Base-by-base conservation (phyloP, 352 stramenopile species). In the Phytophthora pini region DNA sequence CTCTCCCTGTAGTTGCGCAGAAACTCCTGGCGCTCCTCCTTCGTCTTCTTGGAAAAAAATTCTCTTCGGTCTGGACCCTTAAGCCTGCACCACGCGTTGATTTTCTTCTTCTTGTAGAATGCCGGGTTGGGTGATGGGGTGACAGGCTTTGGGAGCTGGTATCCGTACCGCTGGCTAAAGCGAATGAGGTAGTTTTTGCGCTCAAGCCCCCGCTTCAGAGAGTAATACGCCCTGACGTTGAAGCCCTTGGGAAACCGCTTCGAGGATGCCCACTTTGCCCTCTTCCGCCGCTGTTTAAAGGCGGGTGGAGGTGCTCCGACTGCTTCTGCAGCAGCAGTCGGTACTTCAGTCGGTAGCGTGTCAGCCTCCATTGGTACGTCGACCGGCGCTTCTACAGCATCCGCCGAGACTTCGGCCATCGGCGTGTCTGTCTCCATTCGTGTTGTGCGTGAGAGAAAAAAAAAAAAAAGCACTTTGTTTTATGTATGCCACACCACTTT, bases 341-440 rank as follows among this genome's bases (percentile, higher is more conserved):
- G 31, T 36, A 12, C 31, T 36, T 36, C 31, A 36, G 11, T 13
- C 31, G 31, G 31, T 12, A 9, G 31, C 31, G 31, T 9, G 31
- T 36, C 10, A 4, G 31, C 11, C 31, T 36, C 31, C 31, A 36
- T 36, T 36, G 22, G 0, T 20, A 2, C 52, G 34, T 61, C 26
- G 5, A 22, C 13, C 11, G 52, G 8, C 17, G 39, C 9, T 41
- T 36, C 13, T 10, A 11, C 15, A 2, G 51, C 40, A 9, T 46
- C 31, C 1, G 40, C 7, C 9, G 50, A 29, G 6, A 22, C 17
- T 27, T 48, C 32, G 24, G n/a, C 39, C 29, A 52, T 22, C 38
- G 46, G 26, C 27, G 44, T 11, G 6, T 63, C 51, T 10, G 51
- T 52, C 52, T 71, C 66, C 66, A 74, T 71, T 71, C 55, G 45